Percentiles rank a stretch among this genome's conserved stretches.
These are phyloP conservation scores for Danielia oregonensis DNA, from an alignment of 805 yeast species.

Conservation along the genomic window DNA sequence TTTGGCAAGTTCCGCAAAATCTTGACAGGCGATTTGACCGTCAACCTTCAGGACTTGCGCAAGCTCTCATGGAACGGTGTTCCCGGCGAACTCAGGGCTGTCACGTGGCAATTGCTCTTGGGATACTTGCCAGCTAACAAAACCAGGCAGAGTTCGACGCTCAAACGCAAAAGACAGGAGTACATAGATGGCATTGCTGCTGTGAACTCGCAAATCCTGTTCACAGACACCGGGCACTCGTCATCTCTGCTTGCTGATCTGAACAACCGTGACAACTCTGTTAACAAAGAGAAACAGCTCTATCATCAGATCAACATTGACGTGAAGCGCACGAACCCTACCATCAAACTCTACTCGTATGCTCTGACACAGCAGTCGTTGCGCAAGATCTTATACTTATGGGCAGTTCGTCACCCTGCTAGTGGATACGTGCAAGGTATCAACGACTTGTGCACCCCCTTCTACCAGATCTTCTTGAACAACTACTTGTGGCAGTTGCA, in stretches of 20 bases:
- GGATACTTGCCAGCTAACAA: conserved; percentile 90
- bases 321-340: conserved; percentile 91
- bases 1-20: conserved; percentile 65
- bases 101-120: conserved; percentile 83
- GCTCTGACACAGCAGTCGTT: conserved; percentile 72
- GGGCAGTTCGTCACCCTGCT: conserved; percentile 98
- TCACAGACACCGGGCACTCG: conserved; percentile 15
- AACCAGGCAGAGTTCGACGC: conserved; percentile 64
- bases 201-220: conserved; percentile 42
- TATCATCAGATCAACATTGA: conserved; percentile 97
- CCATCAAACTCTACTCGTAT: conserved; percentile 65
- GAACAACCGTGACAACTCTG: conserved; percentile 33
- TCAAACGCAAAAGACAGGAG: conserved; percentile 80
- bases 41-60: conserved; percentile 67
- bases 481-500: conserved; percentile 54
- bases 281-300: conserved; percentile 57
- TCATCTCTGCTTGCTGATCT: conserved; percentile 11
- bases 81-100: conserved; percentile 74
- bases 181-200: conserved; percentile 72
- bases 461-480: conserved; percentile 78
- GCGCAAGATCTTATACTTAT: conserved; percentile 77
- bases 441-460: conserved; percentile 90
- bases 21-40: conserved; percentile 43
- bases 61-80: conserved; percentile 93
- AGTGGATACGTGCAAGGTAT: conserved; percentile 98